Evolutionary conservation across 176 grass and related monocot species (phyloP).

Genomic region (Pontederia paniculata): DNA sequence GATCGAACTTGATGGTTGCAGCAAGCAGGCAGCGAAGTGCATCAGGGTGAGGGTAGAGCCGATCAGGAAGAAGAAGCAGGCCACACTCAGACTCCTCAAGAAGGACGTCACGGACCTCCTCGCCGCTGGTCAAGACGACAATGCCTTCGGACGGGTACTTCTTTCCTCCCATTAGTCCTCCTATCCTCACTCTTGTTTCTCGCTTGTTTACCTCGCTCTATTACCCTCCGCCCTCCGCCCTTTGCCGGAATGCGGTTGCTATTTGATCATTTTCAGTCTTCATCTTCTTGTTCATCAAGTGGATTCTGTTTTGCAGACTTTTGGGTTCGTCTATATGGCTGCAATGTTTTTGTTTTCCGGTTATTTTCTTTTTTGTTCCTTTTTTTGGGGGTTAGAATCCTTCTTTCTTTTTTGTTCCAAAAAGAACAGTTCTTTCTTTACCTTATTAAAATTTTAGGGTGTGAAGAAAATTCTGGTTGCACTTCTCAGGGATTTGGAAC

Average conservation of each 20-base stretch:
- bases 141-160: slow-evolving; percentile 65
- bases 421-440: no score
- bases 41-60: slow-evolving; percentile 42
- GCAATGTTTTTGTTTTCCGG: no score
- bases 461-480: no score
- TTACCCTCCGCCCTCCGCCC: background rate
- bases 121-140: slow-evolving; percentile 45
- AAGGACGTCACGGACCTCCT: slow-evolving; percentile 86
- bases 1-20: slow-evolving; percentile 15
- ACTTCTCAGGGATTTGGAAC: no score
- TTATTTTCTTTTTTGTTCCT: no score
- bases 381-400: no score
- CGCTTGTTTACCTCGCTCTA: background rate
- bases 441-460: no score
- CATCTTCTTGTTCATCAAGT: no score
- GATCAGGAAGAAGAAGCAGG: slow-evolving; percentile 76
- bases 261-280: no score
- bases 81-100: slow-evolving; percentile 67
- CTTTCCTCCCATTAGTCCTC: background rate
- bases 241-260: background rate
- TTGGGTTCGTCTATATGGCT: no score
- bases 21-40: slow-evolving; percentile 70
- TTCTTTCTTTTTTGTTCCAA: no score
- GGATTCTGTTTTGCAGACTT: no score
- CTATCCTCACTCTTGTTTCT: background rate